These are phyloP conservation scores for Suhomyces sp. DNA, from an alignment of 805 yeast species.

Conservation along the genomic window DNA sequence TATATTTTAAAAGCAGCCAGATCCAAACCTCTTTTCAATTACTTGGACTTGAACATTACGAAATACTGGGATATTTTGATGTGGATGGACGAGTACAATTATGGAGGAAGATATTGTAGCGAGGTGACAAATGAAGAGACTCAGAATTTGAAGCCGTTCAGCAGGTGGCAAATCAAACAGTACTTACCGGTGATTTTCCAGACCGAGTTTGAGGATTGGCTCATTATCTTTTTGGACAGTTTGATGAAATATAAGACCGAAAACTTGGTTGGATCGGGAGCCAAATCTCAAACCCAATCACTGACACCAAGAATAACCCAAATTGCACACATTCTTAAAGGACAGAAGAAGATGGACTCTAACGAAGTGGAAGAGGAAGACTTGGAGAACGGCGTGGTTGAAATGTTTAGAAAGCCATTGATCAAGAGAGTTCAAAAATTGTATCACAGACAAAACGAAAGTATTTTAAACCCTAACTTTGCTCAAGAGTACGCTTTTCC, in stretches of 20 bases:
- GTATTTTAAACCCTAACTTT: constrained; percentile 62
- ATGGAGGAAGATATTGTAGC: constrained; percentile 64
- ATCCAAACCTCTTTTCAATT: constrained; percentile 77
- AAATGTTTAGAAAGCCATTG: constrained; percentile 59
- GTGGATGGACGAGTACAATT: constrained; percentile 93
- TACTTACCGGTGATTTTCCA: constrained; percentile 74
- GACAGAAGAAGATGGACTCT: constrained; percentile 35
- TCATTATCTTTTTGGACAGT: constrained; percentile 68
- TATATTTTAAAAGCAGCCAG: constrained; percentile 75
- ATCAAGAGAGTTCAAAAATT: constrained; percentile 64
- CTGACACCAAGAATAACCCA: constrained; percentile 67
- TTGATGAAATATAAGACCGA: constrained; percentile 54
- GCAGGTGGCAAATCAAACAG: constrained; percentile 75
- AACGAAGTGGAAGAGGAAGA: constrained; percentile 35
- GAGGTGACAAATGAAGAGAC: constrained; percentile 43
- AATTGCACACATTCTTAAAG: constrained; percentile 50
- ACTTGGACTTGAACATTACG: constrained; percentile 67
- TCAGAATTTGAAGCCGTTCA: constrained; percentile 48
- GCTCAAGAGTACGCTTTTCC: constrained; percentile 72
- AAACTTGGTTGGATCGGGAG: constrained; percentile 28
- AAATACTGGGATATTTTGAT: constrained; percentile 90
- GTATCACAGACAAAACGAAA: constrained; percentile 67
- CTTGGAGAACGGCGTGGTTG: constrained; percentile 47
- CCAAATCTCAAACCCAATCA: constrained; percentile 18
- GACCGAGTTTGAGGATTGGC: constrained; percentile 86